Conservation (phyloP, 2,329 filamentous ascomycete genomes). For the Xylaria digitata region DNA sequence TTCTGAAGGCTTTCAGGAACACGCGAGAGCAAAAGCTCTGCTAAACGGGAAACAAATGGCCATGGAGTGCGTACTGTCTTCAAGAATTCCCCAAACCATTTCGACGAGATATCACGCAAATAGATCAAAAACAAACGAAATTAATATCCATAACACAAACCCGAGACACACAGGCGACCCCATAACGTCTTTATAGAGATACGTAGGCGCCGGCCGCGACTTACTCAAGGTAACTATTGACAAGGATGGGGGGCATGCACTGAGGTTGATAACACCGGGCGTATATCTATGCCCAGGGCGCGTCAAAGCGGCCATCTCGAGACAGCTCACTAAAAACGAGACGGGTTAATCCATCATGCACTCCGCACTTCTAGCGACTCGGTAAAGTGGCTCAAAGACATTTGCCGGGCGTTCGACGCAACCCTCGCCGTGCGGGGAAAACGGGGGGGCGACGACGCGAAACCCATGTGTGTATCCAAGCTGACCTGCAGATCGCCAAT, state of each 20-base stretch:
- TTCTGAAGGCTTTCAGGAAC: not conserved
- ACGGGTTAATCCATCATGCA: constrained; percentile 2
- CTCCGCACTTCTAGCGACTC: constrained; percentile 22
- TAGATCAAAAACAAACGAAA: not conserved
- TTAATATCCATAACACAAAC: not conserved
- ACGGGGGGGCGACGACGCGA: not conserved
- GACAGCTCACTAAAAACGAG: constrained; percentile 13
- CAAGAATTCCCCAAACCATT: constrained; percentile 62
- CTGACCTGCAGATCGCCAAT: constrained; percentile 24
- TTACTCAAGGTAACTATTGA: constrained; percentile 20
- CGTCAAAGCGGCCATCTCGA: constrained; percentile 2
- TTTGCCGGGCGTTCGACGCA: constrained; percentile 31
- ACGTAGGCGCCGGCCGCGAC: not conserved
- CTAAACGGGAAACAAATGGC: not conserved
- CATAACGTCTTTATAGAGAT: constrained; percentile 20
- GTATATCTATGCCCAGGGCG: not conserved
- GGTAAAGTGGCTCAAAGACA: constrained; percentile 23
- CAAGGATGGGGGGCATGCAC: constrained; percentile 23
- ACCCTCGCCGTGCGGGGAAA: constrained; percentile 36
- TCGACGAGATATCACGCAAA: constrained; percentile 27
- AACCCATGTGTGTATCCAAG: constrained; percentile 9
- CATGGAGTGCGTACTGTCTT: constrained; percentile 47
- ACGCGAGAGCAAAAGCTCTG: not conserved
- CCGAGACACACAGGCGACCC: constrained; percentile 6
- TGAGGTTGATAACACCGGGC: constrained; percentile 2